Base-by-base conservation (phyloP, 2,329 filamentous ascomycete species). In the Paraphoma sp. region DNA sequence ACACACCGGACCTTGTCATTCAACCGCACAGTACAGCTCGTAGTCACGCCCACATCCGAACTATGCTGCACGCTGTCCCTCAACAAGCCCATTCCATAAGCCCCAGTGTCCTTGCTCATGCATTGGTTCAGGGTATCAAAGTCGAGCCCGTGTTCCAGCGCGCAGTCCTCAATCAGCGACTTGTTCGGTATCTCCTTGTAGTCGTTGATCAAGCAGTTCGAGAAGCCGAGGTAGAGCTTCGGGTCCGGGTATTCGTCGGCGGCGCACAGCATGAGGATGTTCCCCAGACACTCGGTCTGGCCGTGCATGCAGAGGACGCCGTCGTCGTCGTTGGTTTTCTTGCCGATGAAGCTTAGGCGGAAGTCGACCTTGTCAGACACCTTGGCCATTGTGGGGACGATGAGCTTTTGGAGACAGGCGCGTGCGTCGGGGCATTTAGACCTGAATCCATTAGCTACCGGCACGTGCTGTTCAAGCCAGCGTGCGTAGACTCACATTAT, bases 231-330 rank as follows among this genome's bases (percentile, higher is more conserved):
- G 69, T 90, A 93, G 63, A 89, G 91, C 78, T 96, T 95, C 31
- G 91, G 91, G 63, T 93, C 88, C 30, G 91, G 90, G 71, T 95
- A 95, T 31, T 95, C 84, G 61, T 89, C 83, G 56, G 89, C 88
- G 33, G 93, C 93, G 79, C 95, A 99, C 48, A 99, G 89, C 75
- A 97, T 90, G 76, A 99, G 83, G 74, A 97, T 96, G 79, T 99
- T 93, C 59, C 95, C 95, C 69, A 98, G 86, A 76, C 91, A 99
- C 79, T 99, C 95, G 42, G 84, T 84, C 5, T 93, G 90, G 7
- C 95, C 95, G 75, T 99, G 95, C 79, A 84, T 94, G 81, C 95
- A 99, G 33, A 87, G 82, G 57, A 98, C 89, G 52, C 92, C 93
- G 67, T 93, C 91, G 68, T 95, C 89, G 60, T 88, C 83, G 48